Evolutionary conservation across 495 filamentous ascomycete genomes (phyloP), one percentile per base, ranked within the genome.

Genomic region (Daldinia loculata): DNA sequence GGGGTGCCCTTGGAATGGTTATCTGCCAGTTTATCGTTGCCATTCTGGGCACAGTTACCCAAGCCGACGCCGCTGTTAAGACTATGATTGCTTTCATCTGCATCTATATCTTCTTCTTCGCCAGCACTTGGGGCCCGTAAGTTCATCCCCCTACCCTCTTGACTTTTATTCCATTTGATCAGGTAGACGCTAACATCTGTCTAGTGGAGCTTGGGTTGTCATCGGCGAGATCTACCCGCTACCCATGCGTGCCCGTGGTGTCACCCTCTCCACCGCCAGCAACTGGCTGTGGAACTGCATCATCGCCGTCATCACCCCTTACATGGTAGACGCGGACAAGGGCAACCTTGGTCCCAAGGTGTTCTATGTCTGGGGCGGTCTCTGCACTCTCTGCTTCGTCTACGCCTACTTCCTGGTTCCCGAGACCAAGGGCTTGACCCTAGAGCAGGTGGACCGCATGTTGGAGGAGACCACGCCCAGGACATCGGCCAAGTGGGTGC

Each of bases 361-460:
- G 72, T 94, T 94, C 84, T 93, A 92, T 80, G 84, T 92, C 71
- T 93, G 91, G 91, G 91, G 90, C 51, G 82, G 82, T 8, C 88
- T 93, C 56, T 93, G 91, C 83, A 82, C 85, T 41, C 59, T 79
- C 64, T 89, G 86, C 70, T 82, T 91, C 64, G 69, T 92, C 74
- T 93, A 89, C 83, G 87, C 90, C 57, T 94, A 90, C 85, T 90
- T 92, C 86, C 84, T 94, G 45, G 85, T 95, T 50, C 90, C 90
- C 57, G 92, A 94, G 85, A 94, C 92, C 78, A 95, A 94, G 88
- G 92, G 92, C 66, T 84, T 96, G 19, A 90, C 91, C 17, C 91
- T 95, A 52, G 93, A 96, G 83, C 92, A 96, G 78, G 91, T 96
- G 74, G 93, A 95, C 82, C 87, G 88, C 81, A 94, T 95, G 93